These are phyloP conservation scores for Glaciozyma martinii DNA, from an alignment of 768 basidiomycete genomes.

Conservation along the genomic window DNA sequence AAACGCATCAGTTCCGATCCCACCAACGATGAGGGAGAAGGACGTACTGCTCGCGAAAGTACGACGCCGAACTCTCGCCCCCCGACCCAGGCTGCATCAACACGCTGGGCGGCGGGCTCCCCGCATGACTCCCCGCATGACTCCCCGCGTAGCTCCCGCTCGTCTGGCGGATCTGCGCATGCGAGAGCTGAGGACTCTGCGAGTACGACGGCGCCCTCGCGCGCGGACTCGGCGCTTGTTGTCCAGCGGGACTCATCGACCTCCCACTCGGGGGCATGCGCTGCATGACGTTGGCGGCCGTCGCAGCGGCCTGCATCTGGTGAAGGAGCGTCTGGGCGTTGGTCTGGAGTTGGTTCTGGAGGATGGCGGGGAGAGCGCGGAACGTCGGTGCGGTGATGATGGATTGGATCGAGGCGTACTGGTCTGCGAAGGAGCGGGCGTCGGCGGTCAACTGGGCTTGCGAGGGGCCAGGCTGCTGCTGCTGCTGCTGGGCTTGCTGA, in stretches of 20 bases:
- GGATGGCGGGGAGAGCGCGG: conserved; percentile 11
- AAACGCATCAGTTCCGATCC: too few species aligned
- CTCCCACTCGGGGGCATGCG: background rate
- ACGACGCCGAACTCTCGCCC: conserved; percentile 8
- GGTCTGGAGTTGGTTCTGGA: conserved; percentile 16
- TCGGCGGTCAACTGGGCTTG: background rate
- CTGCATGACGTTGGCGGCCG: background rate
- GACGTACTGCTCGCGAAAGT: conserved; percentile 23
- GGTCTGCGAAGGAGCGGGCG: conserved; percentile 6
- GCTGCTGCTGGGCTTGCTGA: background rate
- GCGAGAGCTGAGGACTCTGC: conserved; percentile 16
- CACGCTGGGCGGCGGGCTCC: conserved; percentile 15
- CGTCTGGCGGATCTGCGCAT: conserved; percentile 8
- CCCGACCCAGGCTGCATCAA: background rate
- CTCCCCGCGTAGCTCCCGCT: background rate
- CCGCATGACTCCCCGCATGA: conserved; percentile 10
- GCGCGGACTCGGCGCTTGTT: background rate
- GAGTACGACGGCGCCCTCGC: background rate
- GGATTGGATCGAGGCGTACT: conserved; percentile 14
- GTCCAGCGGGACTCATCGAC: background rate
- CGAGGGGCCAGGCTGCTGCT: background rate
- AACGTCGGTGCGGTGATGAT: conserved; percentile 17
- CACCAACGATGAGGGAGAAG: background rate
- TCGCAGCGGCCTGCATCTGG: background rate
- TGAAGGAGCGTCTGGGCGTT: background rate